phyloP scores from a whole-genome alignment of 495 filamentous ascomycete species.

The Clohesyomyces aquaticus region DNA sequence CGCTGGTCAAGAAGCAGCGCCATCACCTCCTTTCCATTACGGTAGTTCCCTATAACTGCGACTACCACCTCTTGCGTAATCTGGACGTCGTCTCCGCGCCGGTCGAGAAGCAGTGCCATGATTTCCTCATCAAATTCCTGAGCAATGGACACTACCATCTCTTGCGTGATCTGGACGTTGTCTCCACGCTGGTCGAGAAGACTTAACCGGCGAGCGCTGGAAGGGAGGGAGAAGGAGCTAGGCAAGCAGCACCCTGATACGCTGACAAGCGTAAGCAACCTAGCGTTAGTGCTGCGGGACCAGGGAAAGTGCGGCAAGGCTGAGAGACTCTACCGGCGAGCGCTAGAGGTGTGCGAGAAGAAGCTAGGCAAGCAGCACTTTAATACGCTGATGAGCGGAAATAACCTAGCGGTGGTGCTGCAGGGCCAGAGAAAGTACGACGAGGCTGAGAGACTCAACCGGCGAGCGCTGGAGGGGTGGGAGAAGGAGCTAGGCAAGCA shows the following conservation, averaged over 20 bases:
- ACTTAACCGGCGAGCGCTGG: no score
- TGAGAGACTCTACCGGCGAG: constrained; percentile 18
- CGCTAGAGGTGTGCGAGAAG: constrained; percentile 41
- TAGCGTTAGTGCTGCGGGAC: constrained; percentile 32
- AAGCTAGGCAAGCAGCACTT: constrained; percentile 47
- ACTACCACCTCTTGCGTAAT: no score
- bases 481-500: constrained; percentile 16
- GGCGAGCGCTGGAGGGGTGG: constrained; percentile 22
- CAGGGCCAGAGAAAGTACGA: constrained; percentile 7
- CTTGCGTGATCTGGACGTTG: no score
- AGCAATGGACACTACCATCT: no score
- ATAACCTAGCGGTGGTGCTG: constrained; percentile 44
- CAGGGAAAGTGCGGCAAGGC: constrained; percentile 16
- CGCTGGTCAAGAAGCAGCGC: no score
- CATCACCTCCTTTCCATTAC: no score
- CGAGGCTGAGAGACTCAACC: constrained; percentile 17
- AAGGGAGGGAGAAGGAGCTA: constrained; percentile 43
- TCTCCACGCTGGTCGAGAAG: no score
- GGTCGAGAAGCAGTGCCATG: no score
- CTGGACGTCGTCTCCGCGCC: no score
- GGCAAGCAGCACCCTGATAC: constrained; percentile 50
- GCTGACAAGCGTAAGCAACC: constrained; percentile 49
- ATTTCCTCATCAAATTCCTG: no score
- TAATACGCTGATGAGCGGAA: constrained; percentile 48
- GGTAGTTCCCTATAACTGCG: no score